Percentiles rank a stretch among this genome's conserved stretches.
Conservation (phyloP, 768 basidiomycete genomes). For the Kwoniella dendrophila region DNA sequence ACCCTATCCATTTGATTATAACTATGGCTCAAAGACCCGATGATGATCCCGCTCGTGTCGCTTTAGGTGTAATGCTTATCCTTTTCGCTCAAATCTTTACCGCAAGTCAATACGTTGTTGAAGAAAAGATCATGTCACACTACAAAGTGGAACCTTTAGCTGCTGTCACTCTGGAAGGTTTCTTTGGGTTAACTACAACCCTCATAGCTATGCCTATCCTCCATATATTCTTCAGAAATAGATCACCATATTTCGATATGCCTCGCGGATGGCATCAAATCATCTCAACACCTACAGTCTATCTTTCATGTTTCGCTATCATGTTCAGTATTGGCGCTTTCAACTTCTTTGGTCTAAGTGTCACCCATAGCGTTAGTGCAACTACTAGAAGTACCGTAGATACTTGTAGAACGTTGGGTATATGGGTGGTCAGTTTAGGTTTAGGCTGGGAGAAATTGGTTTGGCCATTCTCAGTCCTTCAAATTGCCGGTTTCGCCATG, state of each 20-base stretch:
- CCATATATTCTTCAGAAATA: slow-evolving; percentile 50
- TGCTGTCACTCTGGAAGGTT: slow-evolving; percentile 91
- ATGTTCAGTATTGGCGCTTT: slow-evolving; percentile 76
- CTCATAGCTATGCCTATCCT: slow-evolving; percentile 77
- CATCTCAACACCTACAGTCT: slow-evolving; percentile 71
- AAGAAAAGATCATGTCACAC: slow-evolving; percentile 91
- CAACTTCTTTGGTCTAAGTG: slow-evolving; percentile 88
- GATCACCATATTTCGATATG: slow-evolving; percentile 72
- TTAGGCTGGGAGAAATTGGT: slow-evolving; percentile 87
- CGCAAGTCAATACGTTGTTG: slow-evolving; percentile 66
- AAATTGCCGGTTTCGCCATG: slow-evolving; percentile 79
- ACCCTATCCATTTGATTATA: slow-evolving; percentile 14
- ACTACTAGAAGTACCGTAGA: slow-evolving; percentile 85
- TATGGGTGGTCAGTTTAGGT: slow-evolving; percentile 83
- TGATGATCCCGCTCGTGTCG: slow-evolving; percentile 53
- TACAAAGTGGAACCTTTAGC: slow-evolving; percentile 80
- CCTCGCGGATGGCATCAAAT: slow-evolving; percentile 87
- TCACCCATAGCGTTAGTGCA: slow-evolving; percentile 89
- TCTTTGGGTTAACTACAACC: slow-evolving; percentile 83
- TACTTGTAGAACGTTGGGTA: slow-evolving; percentile 91
- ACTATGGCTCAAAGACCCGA: slow-evolving; percentile 48
- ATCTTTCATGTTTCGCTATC: slow-evolving; percentile 70
- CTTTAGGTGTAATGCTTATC: slow-evolving; percentile 78
- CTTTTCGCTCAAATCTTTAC: slow-evolving; percentile 88
- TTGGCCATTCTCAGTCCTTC: slow-evolving; percentile 78